A percentile compares a stretch with the other conserved stretches of the same genome.
Conservation (phyloP, 495 filamentous ascomycete species). For the Talaromyces proteolyticus region DNA sequence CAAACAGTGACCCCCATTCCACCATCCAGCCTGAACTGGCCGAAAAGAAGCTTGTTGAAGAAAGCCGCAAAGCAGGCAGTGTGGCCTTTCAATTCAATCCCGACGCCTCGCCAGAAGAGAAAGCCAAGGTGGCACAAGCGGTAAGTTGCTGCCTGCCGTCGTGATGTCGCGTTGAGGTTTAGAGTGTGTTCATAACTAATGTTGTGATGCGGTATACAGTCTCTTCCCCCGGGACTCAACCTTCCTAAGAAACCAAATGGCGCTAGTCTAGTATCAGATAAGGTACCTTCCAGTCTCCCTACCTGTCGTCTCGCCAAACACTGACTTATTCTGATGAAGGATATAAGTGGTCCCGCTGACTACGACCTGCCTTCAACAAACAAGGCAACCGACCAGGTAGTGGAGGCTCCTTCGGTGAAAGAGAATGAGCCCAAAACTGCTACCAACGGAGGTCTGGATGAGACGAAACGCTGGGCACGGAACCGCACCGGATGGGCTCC, state of each 20-base stretch:
- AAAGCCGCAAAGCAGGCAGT: constrained; percentile 70
- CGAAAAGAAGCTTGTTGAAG: constrained; percentile 63
- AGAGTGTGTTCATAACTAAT: constrained; percentile 11
- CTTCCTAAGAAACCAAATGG: constrained; percentile 58
- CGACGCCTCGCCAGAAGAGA: constrained; percentile 75
- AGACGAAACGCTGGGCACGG: constrained; percentile 62
- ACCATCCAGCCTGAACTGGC: constrained; percentile 62
- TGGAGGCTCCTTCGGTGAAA: constrained; percentile 29
- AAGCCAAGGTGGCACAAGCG: constrained; percentile 69
- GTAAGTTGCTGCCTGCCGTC: constrained; percentile 58
- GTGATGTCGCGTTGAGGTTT: too few species aligned
- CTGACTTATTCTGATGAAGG: background rate
- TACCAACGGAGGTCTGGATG: constrained; percentile 40
- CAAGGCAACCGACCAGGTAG: constrained; percentile 56
- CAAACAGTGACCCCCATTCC: constrained; percentile 60
- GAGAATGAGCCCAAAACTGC: constrained; percentile 38
- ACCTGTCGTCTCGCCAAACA: too few species aligned
- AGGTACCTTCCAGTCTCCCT: constrained; percentile 31
- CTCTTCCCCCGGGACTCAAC: constrained; percentile 57
- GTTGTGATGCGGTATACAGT: constrained; percentile 26
- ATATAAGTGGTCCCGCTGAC: constrained; percentile 54
- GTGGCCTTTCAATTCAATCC: constrained; percentile 84
- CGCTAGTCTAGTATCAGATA: constrained; percentile 67
- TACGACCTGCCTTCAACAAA: constrained; percentile 75
- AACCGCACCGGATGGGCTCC: constrained; percentile 84